Conservation (phyloP, 495 filamentous ascomycete genomes). For the Penicillium longicatenatum region DNA sequence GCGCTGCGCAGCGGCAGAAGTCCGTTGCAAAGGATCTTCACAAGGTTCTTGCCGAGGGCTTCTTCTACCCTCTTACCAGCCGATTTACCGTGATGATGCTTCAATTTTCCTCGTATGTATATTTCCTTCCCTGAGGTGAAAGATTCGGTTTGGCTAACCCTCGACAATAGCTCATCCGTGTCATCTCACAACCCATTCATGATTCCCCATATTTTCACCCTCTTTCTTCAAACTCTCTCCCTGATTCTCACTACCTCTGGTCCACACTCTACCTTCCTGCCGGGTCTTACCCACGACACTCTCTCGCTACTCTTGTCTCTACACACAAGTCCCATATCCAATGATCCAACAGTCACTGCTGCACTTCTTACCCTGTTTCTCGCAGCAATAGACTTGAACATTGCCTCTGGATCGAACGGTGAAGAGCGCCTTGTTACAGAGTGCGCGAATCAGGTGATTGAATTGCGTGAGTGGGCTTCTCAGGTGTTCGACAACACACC, state of each 20-base stretch:
- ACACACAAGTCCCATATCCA: constrained; percentile 43
- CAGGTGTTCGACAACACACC: constrained; percentile 64
- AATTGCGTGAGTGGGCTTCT: constrained; percentile 49
- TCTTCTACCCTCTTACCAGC: constrained; percentile 76
- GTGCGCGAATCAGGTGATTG: constrained; percentile 41
- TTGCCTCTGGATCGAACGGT: constrained; percentile 53
- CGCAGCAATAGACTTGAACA: constrained; percentile 82
- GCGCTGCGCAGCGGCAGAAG: constrained; percentile 42
- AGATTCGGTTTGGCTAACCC: background rate
- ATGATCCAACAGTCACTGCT: constrained; percentile 65
- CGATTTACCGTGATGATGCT: constrained; percentile 49
- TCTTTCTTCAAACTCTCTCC: constrained; percentile 54
- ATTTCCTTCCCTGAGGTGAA: background rate
- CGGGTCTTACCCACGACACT: constrained; percentile 47
- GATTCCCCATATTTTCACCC: constrained; percentile 48
- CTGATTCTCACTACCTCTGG: constrained; percentile 53
- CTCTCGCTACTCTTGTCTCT: constrained; percentile 49
- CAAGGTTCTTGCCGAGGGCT: constrained; percentile 69
- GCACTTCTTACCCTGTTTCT: constrained; percentile 78
- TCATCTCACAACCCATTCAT: constrained; percentile 43
- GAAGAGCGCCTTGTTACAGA: constrained; percentile 67
- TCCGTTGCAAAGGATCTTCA: constrained; percentile 74
- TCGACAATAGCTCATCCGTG: constrained; percentile 30
- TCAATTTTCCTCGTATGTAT: constrained; percentile 40
- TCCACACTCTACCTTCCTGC: constrained; percentile 46